Percentiles rank a stretch among this genome's conserved stretches.
phyloP scores from a whole-genome alignment of 345 rosid species.

The thale cress (Arabidopsis thaliana) region TAIR10.1 NC_003076.8:20699001-20699500 shows the following conservation, averaged over 20 bases:
- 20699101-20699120: no score
- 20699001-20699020: no score
- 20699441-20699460: background rate
- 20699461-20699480: constrained; percentile 21
- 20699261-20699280: background rate
- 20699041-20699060: no score
- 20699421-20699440: background rate
- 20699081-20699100: no score
- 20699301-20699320: no score
- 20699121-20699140: no score
- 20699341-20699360: background rate
- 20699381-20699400: background rate
- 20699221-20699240: background rate
- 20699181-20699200: background rate
- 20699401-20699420: background rate
- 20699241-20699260: background rate
- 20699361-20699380: background rate
- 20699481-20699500: constrained; percentile 28
- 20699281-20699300: no score
- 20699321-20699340: background rate
- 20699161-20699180: constrained; percentile 1
- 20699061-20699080: no score
- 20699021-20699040: no score
- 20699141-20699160: constrained; percentile 2
- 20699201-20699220: background rate